Percentiles rank a stretch among this genome's conserved stretches.
Conservation (phyloP, 2,329 filamentous ascomycete species). For the Lomentospora prolificans region DNA sequence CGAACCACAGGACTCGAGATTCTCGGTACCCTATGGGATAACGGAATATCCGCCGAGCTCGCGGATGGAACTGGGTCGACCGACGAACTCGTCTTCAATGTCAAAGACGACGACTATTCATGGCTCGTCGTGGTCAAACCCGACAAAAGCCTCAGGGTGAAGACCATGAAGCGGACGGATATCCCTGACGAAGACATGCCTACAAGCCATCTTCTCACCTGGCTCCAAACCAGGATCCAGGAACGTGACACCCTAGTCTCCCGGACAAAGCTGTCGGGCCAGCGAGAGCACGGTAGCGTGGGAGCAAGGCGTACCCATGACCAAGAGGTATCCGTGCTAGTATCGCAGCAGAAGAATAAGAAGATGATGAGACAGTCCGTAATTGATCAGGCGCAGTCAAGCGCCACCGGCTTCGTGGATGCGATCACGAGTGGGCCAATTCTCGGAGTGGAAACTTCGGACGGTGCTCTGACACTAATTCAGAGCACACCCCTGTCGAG, state of each 20-base stretch:
- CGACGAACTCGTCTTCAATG: conserved; percentile 68
- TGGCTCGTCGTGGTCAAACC: conserved; percentile 88
- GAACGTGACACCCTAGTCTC: conserved; percentile 58
- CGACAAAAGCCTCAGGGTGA: conserved; percentile 67
- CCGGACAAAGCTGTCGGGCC: conserved; percentile 25
- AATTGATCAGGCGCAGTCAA: conserved; percentile 63
- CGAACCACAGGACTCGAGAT: conserved; percentile 68
- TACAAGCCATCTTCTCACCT: conserved; percentile 61
- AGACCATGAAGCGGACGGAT: conserved; percentile 67
- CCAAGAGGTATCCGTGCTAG: conserved; percentile 75
- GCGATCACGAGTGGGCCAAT: conserved; percentile 70
- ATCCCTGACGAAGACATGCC: conserved; percentile 66
- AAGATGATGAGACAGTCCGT: conserved; percentile 81
- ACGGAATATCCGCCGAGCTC: conserved; percentile 81
- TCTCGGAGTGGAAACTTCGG: conserved; percentile 78
- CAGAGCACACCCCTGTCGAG: conserved; percentile 67
- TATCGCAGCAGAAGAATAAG: conserved; percentile 74
- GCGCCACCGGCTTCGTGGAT: conserved; percentile 52
- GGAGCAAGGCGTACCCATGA: conserved; percentile 30
- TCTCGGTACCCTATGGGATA: conserved; percentile 68
- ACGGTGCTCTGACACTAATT: conserved; percentile 70
- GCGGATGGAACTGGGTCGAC: conserved; percentile 68
- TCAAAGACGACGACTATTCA: conserved; percentile 66
- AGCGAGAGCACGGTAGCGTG: conserved; percentile 11
- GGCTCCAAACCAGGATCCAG: conserved; percentile 72